Evolutionary conservation across 106 monocot genomes (phyloP).

Genomic region (Acorus calamus): DNA sequence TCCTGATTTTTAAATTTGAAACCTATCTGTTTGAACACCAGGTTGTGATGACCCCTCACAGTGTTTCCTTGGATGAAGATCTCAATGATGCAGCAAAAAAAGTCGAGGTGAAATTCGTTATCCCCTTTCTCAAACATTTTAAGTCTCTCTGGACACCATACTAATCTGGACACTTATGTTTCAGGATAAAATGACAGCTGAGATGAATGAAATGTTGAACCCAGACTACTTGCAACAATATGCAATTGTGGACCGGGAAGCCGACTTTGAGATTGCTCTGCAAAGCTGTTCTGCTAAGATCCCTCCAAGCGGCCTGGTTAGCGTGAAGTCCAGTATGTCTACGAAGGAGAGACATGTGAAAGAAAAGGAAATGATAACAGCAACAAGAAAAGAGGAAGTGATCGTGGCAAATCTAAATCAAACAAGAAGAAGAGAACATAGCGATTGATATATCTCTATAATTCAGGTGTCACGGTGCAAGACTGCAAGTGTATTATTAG

Average conservation of each 20-base stretch:
- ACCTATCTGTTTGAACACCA: conserved; percentile 1
- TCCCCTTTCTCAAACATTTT: background rate
- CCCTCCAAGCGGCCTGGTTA: conserved; percentile 56
- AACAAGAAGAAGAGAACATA: conserved; percentile 38
- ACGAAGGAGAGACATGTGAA: conserved; percentile 19
- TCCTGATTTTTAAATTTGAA: too few relatives aligned
- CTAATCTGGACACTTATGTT: background rate
- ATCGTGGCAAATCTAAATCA: conserved; percentile 18
- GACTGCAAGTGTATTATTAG: too few relatives aligned
- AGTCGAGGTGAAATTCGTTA: conserved; percentile 35
- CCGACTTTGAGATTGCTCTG: conserved; percentile 50
- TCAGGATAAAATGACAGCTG: conserved; percentile 55
- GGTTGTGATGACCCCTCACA: conserved; percentile 47
- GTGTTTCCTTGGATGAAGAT: conserved; percentile 74
- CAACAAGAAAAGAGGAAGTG: conserved; percentile 40
- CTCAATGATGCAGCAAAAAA: conserved; percentile 63
- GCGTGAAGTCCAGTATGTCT: conserved; percentile 48
- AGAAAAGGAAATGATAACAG: conserved; percentile 4
- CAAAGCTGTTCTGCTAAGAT: conserved; percentile 39
- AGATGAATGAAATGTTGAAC: conserved; percentile 24
- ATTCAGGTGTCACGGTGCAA: too few relatives aligned
- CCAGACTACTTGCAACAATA: conserved; percentile 46
- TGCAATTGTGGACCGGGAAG: conserved; percentile 39
- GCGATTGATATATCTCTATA: background rate
- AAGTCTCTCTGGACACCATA: background rate